phyloP scores from a whole-genome alignment of 2,329 filamentous ascomycete genomes.

The Pseudogymnoascus pannorum region DNA sequence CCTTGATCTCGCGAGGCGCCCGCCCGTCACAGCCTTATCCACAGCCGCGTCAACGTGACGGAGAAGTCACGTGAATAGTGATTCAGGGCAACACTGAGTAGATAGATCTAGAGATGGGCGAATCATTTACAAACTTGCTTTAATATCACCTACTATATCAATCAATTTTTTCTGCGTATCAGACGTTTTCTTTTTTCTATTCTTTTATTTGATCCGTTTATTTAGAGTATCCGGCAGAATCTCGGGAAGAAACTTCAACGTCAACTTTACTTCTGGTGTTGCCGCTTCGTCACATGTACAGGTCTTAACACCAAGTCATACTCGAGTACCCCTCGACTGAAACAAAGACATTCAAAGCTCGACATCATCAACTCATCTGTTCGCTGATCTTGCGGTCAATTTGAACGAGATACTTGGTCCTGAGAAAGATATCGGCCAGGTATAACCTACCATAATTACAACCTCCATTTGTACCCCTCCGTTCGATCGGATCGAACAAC shows the following conservation, averaged over 20 bases:
- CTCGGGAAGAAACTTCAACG: slow-evolving; percentile 5
- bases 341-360: background rate
- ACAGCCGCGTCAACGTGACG: slow-evolving; percentile 7
- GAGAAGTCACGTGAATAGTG: background rate
- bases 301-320: background rate
- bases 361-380: background rate
- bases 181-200: background rate
- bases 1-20: slow-evolving; percentile 4
- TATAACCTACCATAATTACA: background rate
- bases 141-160: background rate
- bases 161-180: background rate
- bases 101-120: background rate
- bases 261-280: slow-evolving; percentile 3
- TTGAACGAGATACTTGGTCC: background rate
- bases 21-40: background rate
- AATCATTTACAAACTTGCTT: background rate
- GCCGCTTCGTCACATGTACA: slow-evolving; percentile 8
- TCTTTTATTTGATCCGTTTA: background rate
- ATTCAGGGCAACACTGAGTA: background rate
- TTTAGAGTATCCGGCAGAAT: background rate
- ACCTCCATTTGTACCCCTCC: background rate
- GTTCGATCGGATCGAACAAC: slow-evolving; percentile 1
- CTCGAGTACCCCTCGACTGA: background rate
- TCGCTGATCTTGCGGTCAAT: background rate
- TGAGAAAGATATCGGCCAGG: background rate